Percentiles rank a stretch among this genome's conserved stretches.
These are phyloP conservation scores for Dentiscutata heterogama DNA, from an alignment of 371 early-diverging fungal species.

Conservation along the genomic window DNA sequence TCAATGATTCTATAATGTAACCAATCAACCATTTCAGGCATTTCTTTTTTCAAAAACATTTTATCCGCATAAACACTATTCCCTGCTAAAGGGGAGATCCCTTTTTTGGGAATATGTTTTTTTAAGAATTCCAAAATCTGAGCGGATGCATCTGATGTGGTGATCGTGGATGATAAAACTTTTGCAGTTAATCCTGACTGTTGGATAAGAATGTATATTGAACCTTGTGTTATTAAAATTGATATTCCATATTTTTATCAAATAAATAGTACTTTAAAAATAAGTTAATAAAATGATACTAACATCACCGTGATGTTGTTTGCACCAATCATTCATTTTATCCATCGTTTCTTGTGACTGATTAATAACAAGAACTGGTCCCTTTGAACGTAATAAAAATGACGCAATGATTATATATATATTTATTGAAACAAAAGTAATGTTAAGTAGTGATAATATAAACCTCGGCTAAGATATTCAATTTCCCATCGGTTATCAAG, in stretches of 20 bases:
- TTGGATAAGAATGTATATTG: background rate
- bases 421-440: background rate
- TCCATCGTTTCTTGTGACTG: conserved; percentile 84
- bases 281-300: conserved; percentile 27
- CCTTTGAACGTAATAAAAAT: conserved; percentile 52
- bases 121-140: conserved; percentile 79
- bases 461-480: conserved; percentile 85
- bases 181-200: conserved; percentile 87
- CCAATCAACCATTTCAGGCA: conserved; percentile 81
- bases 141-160: conserved; percentile 77
- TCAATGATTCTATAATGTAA: conserved; percentile 92
- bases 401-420: background rate
- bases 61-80: conserved; percentile 94
- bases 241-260: background rate
- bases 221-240: background rate
- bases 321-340: conserved; percentile 94
- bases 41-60: conserved; percentile 82
- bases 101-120: conserved; percentile 66
- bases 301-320: conserved; percentile 82
- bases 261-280: background rate
- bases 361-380: conserved; percentile 85
- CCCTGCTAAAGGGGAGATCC: conserved; percentile 87
- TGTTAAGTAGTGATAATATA: background rate
- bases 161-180: conserved; percentile 77
- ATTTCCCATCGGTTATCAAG: conserved; percentile 86